Evolutionary conservation across 73 alveolate species (phyloP), one percentile per base, ranked within the genome.

Genomic region (Urostyla sp.): DNA sequence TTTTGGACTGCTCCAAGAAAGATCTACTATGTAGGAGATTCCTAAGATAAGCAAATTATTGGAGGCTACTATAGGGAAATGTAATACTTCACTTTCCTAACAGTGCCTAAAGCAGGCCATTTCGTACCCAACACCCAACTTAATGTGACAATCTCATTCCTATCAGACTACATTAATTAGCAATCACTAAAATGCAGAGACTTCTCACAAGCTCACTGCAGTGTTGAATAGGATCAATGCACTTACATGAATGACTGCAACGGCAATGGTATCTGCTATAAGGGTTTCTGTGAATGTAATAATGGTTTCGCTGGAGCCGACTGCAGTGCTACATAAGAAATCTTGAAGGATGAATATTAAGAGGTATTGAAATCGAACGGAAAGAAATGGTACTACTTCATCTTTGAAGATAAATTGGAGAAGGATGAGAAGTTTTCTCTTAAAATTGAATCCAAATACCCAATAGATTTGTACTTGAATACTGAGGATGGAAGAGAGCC

Each of bases 71-170:
- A 16, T 48, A 83, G 75, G 43, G 4, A 23, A 34, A 18, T 20
- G 7, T 37, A 30, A 10, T 45, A 83, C 32, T 49, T 83, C 30
- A 57, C 61, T 6, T 20, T 73, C 57, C 52, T 83, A 16, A 48
- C 82, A 0, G 31, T 83, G 16, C 82, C 74, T 23, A 72, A 61
- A 20, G 87, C 92, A n/a, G 92, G 92, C 5, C 92, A 83, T 49
- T 67, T 83, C 31, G 87, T 83, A 0, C 92, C 92, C 4, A 45
- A 77, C 21, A 73, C 75, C 13, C 67, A 83, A 27, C 40, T 83
- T 5, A 75, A 61, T 1, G 53, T 49, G 27, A 72, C 80, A 23
- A 49, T 37, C 20, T n/a, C 38, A 49, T 38, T 81, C 72, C 48
- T 81, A 2, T 16, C 24, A 18, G 91, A 81, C 35, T 48, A 67